phyloP scores from a whole-genome alignment of 139 green algal species.

The Astrephomene gubernaculifera region DNA sequence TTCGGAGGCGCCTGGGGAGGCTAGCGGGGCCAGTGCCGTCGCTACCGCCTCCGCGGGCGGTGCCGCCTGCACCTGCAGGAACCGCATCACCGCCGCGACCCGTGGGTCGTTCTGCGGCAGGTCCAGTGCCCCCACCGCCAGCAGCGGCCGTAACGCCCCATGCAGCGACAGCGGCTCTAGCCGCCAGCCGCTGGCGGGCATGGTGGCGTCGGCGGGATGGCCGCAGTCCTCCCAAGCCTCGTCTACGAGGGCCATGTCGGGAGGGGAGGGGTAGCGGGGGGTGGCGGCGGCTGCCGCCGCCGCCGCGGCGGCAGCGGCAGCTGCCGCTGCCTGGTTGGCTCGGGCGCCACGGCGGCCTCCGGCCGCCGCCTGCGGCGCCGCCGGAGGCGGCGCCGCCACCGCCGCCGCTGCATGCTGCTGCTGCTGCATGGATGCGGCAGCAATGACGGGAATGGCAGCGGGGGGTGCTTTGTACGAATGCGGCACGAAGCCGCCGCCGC shows the following conservation, averaged over 20 bases:
- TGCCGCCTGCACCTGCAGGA: slow-evolving; percentile 38
- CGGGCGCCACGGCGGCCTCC: neutral
- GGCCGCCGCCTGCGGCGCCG: neutral
- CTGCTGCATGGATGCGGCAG: neutral
- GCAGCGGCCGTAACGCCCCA: neutral
- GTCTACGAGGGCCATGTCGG: neutral
- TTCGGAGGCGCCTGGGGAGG: neutral
- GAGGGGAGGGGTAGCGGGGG: neutral
- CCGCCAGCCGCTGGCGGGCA: neutral
- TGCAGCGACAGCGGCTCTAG: slow-evolving; percentile 5
- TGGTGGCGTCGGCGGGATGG: neutral
- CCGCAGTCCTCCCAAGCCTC: slow-evolving; percentile 31
- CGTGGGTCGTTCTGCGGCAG: neutral
- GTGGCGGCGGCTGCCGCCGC: neutral
- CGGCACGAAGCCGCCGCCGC: too few species aligned
- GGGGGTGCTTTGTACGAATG: too few species aligned
- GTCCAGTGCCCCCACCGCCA: slow-evolving; percentile 17
- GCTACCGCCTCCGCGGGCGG: neutral
- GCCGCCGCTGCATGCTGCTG: too few species aligned
- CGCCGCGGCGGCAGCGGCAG: neutral
- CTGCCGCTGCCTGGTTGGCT: neutral
- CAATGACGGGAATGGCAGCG: too few species aligned
- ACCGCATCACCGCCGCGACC: slow-evolving; percentile 1
- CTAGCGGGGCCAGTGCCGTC: slow-evolving; percentile 9
- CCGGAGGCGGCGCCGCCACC: neutral